These are phyloP conservation scores for Penicillium sp. DNA, from an alignment of 2,329 filamentous ascomycete genomes.

Conservation along the genomic window DNA sequence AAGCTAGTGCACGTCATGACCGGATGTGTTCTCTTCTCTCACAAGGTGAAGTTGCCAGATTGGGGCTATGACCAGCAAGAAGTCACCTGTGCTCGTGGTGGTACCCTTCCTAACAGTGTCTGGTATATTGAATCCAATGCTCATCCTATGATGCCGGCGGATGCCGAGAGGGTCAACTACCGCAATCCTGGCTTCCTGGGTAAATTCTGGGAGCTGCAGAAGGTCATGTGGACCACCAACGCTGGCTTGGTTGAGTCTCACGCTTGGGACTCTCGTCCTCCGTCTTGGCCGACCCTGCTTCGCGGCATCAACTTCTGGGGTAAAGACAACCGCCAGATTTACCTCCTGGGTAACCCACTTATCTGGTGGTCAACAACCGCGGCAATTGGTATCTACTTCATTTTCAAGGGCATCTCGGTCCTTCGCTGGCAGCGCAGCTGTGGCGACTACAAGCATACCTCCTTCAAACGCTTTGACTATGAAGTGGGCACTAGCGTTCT, in stretches of 20 bases:
- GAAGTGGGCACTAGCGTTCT: slow-evolving; percentile 86
- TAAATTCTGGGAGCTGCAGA: slow-evolving; percentile 95
- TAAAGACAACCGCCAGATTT: slow-evolving; percentile 87
- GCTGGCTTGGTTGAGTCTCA: slow-evolving; percentile 94
- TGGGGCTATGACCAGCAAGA: slow-evolving; percentile 99
- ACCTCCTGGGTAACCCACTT: slow-evolving; percentile 88
- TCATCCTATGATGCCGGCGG: slow-evolving; percentile 67
- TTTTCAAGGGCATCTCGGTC: slow-evolving; percentile 81
- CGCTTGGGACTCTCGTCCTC: slow-evolving; percentile 93
- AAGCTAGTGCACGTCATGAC: slow-evolving; percentile 94
- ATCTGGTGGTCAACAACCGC: slow-evolving; percentile 89
- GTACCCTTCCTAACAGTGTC: slow-evolving; percentile 88
- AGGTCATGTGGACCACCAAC: slow-evolving; percentile 99
- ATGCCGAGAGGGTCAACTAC: slow-evolving; percentile 94
- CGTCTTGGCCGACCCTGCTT: slow-evolving; percentile 83
- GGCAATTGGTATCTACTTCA: slow-evolving; percentile 67
- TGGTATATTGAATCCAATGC: slow-evolving; percentile 95
- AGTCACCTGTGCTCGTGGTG: slow-evolving; percentile 90
- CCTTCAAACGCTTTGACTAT: slow-evolving; percentile 96
- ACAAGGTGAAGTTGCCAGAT: slow-evolving; percentile 97
- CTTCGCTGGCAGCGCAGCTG: slow-evolving; percentile 92
- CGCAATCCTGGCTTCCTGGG: slow-evolving; percentile 88
- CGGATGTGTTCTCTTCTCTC: slow-evolving; percentile 90
- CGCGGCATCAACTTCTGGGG: slow-evolving; percentile 99
- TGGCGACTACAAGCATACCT: slow-evolving; percentile 72